These are phyloP conservation scores for Colletotrichum graminicola DNA, from an alignment of 2,329 filamentous ascomycete species.

Conservation along the genomic window DNA sequence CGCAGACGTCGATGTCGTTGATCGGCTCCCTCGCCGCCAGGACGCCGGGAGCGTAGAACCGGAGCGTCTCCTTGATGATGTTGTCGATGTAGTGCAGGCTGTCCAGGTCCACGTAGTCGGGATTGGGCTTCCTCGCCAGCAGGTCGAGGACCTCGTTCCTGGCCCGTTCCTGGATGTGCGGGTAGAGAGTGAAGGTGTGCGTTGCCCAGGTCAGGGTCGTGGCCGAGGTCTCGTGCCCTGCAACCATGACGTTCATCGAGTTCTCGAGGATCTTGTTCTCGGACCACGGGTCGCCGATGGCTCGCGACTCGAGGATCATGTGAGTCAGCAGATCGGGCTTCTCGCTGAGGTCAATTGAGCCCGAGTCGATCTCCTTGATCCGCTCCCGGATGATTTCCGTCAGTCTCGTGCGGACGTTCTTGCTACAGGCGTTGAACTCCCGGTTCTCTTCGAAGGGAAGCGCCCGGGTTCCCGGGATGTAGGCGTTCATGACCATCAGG, in stretches of 20 bases:
- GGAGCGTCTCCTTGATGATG: conserved; percentile 58
- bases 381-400: conserved; percentile 46
- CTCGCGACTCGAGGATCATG: conserved; percentile 50
- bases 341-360: conserved; percentile 27
- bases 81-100: conserved; percentile 56
- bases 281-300: conserved; percentile 41
- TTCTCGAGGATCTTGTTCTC: conserved; percentile 53
- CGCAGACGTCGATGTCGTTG: conserved; percentile 51
- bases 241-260: conserved; percentile 58
- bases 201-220: conserved; percentile 56
- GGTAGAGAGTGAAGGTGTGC: conserved; percentile 53
- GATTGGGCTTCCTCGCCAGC: conserved; percentile 51
- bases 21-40: conserved; percentile 49
- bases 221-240: conserved; percentile 61
- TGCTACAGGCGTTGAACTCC: conserved; percentile 51
- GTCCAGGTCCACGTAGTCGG: conserved; percentile 55
- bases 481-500: conserved; percentile 48
- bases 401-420: conserved; percentile 48
- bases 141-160: conserved; percentile 57
- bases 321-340: conserved; percentile 50
- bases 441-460: conserved; percentile 54
- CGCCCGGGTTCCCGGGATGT: conserved; percentile 51
- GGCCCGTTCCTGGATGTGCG: conserved; percentile 53
- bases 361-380: conserved; percentile 42
- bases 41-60: conserved; percentile 55